Percentiles rank a stretch among this genome's conserved stretches.
phyloP scores from a whole-genome alignment of 495 filamentous ascomycete species.

The Aspergillus sclerotiicarbonarius region DNA sequence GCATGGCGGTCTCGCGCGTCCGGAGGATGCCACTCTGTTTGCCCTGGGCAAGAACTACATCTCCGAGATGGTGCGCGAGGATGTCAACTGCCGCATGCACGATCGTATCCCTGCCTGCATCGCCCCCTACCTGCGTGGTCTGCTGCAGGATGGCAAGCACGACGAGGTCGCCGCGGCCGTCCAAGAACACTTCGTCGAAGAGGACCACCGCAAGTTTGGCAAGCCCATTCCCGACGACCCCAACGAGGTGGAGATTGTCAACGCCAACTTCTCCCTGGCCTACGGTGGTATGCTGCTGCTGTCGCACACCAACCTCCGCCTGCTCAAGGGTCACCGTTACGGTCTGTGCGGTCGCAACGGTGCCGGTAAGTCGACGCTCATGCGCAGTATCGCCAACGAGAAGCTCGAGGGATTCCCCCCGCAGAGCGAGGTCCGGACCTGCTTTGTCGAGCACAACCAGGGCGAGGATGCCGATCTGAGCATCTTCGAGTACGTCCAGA shows the following conservation, averaged over 20 bases:
- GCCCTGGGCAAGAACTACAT: slow-evolving; percentile 71
- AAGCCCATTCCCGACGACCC: slow-evolving; percentile 81
- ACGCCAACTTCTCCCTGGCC: slow-evolving; percentile 94
- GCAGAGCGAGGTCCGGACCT: slow-evolving; percentile 86
- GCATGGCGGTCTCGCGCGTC: slow-evolving; percentile 56
- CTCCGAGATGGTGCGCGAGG: slow-evolving; percentile 82
- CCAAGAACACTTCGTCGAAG: slow-evolving; percentile 68
- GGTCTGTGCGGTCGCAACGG: slow-evolving; percentile 96
- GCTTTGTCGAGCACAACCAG: slow-evolving; percentile 99
- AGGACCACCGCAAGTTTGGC: slow-evolving; percentile 84
- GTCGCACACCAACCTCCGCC: slow-evolving; percentile 90
- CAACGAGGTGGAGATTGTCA: slow-evolving; percentile 90
- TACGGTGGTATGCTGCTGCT: slow-evolving; percentile 98
- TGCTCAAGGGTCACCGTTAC: slow-evolving; percentile 95
- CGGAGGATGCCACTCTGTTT: slow-evolving; percentile 62
- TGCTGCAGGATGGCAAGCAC: slow-evolving; percentile 59
- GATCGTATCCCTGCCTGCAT: slow-evolving; percentile 65
- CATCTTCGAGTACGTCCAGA: slow-evolving; percentile 85
- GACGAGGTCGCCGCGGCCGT: slow-evolving; percentile 63
- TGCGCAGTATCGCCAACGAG: slow-evolving; percentile 91
- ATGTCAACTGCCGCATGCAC: slow-evolving; percentile 78
- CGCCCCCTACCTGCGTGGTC: slow-evolving; percentile 68
- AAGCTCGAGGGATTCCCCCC: slow-evolving; percentile 97
- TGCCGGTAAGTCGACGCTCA: slow-evolving; percentile 96
- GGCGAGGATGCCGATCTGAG: slow-evolving; percentile 94